Evolutionary conservation across 2,329 filamentous ascomycete genomes (phyloP), one percentile per base, ranked within the genome.

Genomic region (Colletotrichum sp.): DNA sequence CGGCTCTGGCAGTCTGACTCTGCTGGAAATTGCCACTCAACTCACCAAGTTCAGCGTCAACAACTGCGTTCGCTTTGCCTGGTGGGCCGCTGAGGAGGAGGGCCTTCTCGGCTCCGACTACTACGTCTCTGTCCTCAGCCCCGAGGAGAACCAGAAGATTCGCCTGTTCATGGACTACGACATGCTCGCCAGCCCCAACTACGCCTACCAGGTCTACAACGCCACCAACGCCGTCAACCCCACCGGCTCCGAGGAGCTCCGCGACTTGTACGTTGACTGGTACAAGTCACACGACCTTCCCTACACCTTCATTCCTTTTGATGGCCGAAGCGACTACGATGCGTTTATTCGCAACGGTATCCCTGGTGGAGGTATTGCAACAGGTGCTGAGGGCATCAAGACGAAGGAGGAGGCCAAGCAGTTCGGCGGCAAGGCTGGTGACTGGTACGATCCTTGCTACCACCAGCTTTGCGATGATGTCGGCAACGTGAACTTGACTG

Each of bases 271-370:
- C 82, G 86, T 92, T 24, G 87, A 92, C 65, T 95, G 91, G 88
- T 96, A 93, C 85, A 83, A 88, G 76, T 83, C 86, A 3, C 87
- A 92, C 26, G 92, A 88, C 2, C 87, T 92, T 72, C 92, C 92
- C 83, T 93, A 92, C 81, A 94, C 91, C 1, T 91, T 94, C 73
- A 94, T 94, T 32, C 90, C 91, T 3, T 96, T 97, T 78, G 93
- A 95, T 79, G 94, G 94, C 8, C 92, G 94, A 74, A 95, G 93
- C 77, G 95, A 97, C 83, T 96, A 96, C 79, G 93, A 93, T 66
- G 93, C 91, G 2, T 96, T 96, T 86, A 93, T 96, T 80, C 88
- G 91, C 43, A 89, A 91, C 71, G 93, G 93, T 5, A 95, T 96
- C 56, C 93, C 94, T 0, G 91, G 91, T 1, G 94, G 94, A 28